Base-by-base conservation (phyloP, 2,329 filamentous ascomycete genomes). In the Cordyceps militaris region DNA sequence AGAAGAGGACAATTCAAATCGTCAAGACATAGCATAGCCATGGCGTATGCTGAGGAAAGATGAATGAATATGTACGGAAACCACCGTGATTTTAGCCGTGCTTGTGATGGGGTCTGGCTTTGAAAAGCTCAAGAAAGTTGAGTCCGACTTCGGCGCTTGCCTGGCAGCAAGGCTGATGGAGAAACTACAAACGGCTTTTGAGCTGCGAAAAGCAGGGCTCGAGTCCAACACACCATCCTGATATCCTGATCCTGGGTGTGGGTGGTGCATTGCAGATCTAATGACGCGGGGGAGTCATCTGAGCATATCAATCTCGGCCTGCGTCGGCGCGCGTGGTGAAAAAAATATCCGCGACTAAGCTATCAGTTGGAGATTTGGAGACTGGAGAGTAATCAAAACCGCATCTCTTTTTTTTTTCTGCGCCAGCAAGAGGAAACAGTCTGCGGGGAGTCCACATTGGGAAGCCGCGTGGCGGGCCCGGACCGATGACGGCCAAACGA, bases 271-370 rank as follows among this genome's bases (percentile, higher is more conserved):
- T 54, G 38, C 28, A 26, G 38, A 44, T 44, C 40, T 3, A 54
- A 44, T 4, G 19, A 8, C 16, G 36, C 14, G 47, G 47, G 48
- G 28, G 51, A 54, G 51, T 55, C 52, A 47, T 55, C 42, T 47
- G 52, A 40, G 52, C 52, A 46, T 40, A 55, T 46, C 30, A 36
- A 47, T 55, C 40, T 55, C 52, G 52, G 52, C 52, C 19, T 47
- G 42, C 52, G 42, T 55, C 52, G 52, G 52, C 26, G 38, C 50
- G 24, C 36, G n/a, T 34, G n/a, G 38, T 30, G n/a, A n/a, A 14
- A 14, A 32, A 43, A 9, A 44, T 46, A 54, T 46, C 40, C 49
- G 49, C 36, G 49, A 43, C 23, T 52, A 52, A 24, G 49, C 49
- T 52, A 52, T 52, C 49, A 52, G 49, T 51, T 48, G n/a, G 28